phyloP scores from a whole-genome alignment of 2,329 filamentous ascomycete genomes.

The Paracoccidioides brasiliensis region DNA sequence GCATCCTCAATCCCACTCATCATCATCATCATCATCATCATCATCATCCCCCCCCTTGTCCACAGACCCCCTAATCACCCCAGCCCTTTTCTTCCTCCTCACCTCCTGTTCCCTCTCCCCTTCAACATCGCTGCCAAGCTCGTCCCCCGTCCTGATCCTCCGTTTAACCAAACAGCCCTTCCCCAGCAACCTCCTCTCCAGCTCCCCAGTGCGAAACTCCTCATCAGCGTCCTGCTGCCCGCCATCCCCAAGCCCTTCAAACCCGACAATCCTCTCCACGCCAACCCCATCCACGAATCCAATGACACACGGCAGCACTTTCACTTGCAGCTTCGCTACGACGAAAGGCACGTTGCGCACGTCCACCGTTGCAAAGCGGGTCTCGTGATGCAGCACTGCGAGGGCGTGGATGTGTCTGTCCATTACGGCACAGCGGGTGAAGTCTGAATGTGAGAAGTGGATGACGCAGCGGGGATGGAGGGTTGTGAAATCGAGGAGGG shows the following conservation, averaged over 20 bases:
- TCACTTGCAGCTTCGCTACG: conserved; percentile 34
- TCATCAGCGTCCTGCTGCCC: conserved; percentile 25
- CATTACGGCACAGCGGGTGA: conserved; percentile 49
- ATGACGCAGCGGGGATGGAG: conserved; percentile 44
- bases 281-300: conserved; percentile 35
- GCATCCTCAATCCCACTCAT: conserved; percentile 34
- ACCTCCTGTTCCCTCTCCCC: conserved; percentile 16
- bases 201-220: conserved; percentile 26
- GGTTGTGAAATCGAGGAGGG: conserved; percentile 48
- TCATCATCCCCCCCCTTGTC: conserved; percentile 22
- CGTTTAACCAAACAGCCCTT: conserved; percentile 27
- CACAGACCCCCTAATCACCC: conserved; percentile 10
- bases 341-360: conserved; percentile 36
- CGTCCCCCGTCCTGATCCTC: conserved; percentile 20
- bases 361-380: conserved; percentile 34
- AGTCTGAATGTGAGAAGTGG: conserved; percentile 53
- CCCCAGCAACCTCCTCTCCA: conserved; percentile 31
- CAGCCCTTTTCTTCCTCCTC: conserved; percentile 10
- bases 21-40: conserved; percentile 30
- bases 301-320: conserved; percentile 37
- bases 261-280: conserved; percentile 34
- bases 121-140: conserved; percentile 14
- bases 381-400: conserved; percentile 27
- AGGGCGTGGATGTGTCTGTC: conserved; percentile 43
- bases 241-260: conserved; percentile 32